Conservation (phyloP, 495 filamentous ascomycete species). For the Halenospora varia region DNA sequence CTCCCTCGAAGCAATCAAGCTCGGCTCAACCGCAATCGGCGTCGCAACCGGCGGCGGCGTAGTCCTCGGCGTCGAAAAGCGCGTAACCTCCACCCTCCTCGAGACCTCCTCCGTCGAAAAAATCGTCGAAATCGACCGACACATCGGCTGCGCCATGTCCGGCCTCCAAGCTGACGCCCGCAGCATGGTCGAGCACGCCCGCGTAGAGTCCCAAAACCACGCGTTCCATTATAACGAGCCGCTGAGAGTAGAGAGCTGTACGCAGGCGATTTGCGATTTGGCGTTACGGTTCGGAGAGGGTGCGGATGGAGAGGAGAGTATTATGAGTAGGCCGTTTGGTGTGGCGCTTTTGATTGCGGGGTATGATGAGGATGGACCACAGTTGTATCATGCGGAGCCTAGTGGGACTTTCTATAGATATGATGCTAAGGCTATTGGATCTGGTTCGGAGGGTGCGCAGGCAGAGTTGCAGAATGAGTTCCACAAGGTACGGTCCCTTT, state of each 20-base stretch:
- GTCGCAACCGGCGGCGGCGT: constrained; percentile 92
- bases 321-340: constrained; percentile 96
- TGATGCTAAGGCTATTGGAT: constrained; percentile 98
- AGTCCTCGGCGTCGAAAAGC: constrained; percentile 96
- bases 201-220: constrained; percentile 95
- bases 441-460: constrained; percentile 93
- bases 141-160: constrained; percentile 98
- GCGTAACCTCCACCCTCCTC: constrained; percentile 93
- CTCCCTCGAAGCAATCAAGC: constrained; percentile 99
- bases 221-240: constrained; percentile 95
- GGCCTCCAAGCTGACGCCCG: constrained; percentile 95
- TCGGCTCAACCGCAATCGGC: constrained; percentile 96
- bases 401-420: constrained; percentile 98
- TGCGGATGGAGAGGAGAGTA: constrained; percentile 95
- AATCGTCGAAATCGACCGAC: constrained; percentile 97
- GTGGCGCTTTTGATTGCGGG: constrained; percentile 95
- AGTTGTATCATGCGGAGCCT: constrained; percentile 96
- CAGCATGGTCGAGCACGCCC: constrained; percentile 94
- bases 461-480: constrained; percentile 98
- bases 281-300: constrained; percentile 95
- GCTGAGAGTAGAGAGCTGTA: constrained; percentile 93
- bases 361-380: constrained; percentile 94
- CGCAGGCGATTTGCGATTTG: constrained; percentile 96
- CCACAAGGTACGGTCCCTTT: constrained; percentile 59
- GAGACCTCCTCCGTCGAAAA: constrained; percentile 98